Evolutionary conservation across 345 rosid species (phyloP).

Genomic region (Leavenworthia alabamica): DNA sequence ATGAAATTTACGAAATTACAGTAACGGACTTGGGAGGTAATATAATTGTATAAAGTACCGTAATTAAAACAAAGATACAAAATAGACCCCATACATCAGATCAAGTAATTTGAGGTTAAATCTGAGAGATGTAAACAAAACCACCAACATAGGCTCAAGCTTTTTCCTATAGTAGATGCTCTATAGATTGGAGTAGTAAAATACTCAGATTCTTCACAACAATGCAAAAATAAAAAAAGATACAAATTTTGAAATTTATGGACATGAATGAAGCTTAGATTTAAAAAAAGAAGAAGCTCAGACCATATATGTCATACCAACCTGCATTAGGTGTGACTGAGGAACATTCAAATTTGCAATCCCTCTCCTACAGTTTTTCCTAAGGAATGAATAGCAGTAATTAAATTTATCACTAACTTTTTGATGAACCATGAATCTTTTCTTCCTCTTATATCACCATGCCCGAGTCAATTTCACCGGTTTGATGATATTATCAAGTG

Average conservation of each 20-base stretch:
- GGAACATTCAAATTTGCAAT: conserved; percentile 88
- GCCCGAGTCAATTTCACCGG: conserved; percentile 98
- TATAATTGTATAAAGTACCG: neutral
- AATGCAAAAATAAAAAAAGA: conserved; percentile 8
- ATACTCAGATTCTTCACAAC: conserved; percentile 25
- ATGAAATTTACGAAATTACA: neutral
- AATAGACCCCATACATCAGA: neutral
- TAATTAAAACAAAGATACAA: neutral
- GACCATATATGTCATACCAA: conserved; percentile 99
- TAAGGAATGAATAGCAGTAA: conserved; percentile 88
- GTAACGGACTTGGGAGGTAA: neutral
- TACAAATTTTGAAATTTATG: conserved; percentile 5
- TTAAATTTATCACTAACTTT: conserved; percentile 85
- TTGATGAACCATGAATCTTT: conserved; percentile 97
- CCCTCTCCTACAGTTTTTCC: conserved; percentile 94
- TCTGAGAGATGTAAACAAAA: too few relatives aligned
- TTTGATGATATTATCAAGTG: too few relatives aligned
- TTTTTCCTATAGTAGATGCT: neutral
- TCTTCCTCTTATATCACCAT: conserved; percentile 92
- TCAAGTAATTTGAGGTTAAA: neutral
- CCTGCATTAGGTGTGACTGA: conserved; percentile 93
- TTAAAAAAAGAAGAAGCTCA: conserved; percentile 18
- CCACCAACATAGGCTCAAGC: conserved; percentile 7
- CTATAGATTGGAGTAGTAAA: conserved; percentile 11
- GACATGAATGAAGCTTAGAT: conserved; percentile 5